Evolutionary conservation across 805 yeast genomes (phyloP), one percentile per base, ranked within the genome.

Genomic region (Nakazawaea molendinolei): DNA sequence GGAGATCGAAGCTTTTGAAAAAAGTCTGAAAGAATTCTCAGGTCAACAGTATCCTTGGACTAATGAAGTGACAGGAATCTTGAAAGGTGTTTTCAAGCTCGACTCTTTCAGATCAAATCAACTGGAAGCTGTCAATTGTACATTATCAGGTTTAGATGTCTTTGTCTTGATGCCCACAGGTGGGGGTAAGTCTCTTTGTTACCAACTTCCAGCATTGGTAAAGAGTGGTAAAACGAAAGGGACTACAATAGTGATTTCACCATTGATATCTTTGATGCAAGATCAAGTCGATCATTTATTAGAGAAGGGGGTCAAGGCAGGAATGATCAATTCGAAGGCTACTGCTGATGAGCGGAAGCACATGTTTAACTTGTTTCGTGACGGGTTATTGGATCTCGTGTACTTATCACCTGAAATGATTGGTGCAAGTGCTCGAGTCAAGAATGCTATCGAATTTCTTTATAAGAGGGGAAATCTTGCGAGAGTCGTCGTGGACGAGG

Each of bases 131-230:
- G 74, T 92, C 5, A 76, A 80, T 48, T 79, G 95, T 1, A 79
- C 85, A 21, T 51, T 79, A 21, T 54, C 71, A 5, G 95, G 96
- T 1, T 69, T 71, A 29, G 98, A 92, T 55, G 95, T 85, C 0
- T 86, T 92, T 60, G 97, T 92, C 2, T 65, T 92, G 48, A 90
- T 92, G 95, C 98, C 98, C 0, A 92, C 98, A 1, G 98, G 98
- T 25, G 98, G 98, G 34, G 98, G 98, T 34, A 92, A 92, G 53
- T 89, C 97, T 0, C 60, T 92, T 21, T 92, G 98, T 54, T 92
- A 89, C 57, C 98, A 92, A 57, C 65, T 92, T 24, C 97, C 98
- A 0, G 96, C 98, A 0, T 64, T 92, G 29, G 77, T 90, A 2
- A 65, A 68, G 28, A 66, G 79, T 2, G 96, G 96, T 1, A 65